phyloP scores from a whole-genome alignment of 805 yeast genomes.

The Candida vaughaniae region DNA sequence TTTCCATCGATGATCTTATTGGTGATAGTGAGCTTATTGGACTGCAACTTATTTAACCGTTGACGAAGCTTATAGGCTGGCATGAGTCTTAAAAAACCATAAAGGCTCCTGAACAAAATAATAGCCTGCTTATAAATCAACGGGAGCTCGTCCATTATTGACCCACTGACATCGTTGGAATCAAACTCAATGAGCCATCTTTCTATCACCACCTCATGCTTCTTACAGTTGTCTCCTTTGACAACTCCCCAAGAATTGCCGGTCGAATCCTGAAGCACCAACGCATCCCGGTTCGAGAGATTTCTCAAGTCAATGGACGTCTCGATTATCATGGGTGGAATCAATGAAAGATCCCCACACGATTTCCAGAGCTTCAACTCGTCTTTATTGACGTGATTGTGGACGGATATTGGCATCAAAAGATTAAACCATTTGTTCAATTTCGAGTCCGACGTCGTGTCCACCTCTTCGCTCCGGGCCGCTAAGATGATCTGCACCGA shows the following conservation, averaged over 20 bases:
- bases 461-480: constrained; percentile 30
- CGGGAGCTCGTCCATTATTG: constrained; percentile 55
- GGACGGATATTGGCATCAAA: constrained; percentile 31
- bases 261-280: constrained; percentile 56
- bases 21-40: constrained; percentile 43
- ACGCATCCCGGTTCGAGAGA: constrained; percentile 54
- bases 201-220: constrained; percentile 86
- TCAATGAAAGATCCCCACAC: constrained; percentile 36
- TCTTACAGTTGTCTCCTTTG: constrained; percentile 51
- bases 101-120: constrained; percentile 69
- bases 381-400: constrained; percentile 42
- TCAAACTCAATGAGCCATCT: constrained; percentile 90
- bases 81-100: constrained; percentile 61
- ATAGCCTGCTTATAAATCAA: constrained; percentile 72
- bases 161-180: constrained; percentile 36
- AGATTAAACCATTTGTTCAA: constrained; percentile 65
- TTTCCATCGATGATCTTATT: constrained; percentile 74
- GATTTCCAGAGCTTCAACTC: constrained; percentile 64
- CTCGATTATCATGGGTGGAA: constrained; percentile 86
- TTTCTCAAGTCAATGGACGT: constrained; percentile 69
- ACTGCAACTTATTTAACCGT: constrained; percentile 11
- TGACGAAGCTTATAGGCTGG: constrained; percentile 68
- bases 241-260: constrained; percentile 57
- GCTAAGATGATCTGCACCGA: constrained; percentile 57
- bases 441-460: constrained; percentile 17